phyloP scores from a whole-genome alignment of 225 moss, liverwort and hornwort genomes.

The Pleurozium schreberi region DNA sequence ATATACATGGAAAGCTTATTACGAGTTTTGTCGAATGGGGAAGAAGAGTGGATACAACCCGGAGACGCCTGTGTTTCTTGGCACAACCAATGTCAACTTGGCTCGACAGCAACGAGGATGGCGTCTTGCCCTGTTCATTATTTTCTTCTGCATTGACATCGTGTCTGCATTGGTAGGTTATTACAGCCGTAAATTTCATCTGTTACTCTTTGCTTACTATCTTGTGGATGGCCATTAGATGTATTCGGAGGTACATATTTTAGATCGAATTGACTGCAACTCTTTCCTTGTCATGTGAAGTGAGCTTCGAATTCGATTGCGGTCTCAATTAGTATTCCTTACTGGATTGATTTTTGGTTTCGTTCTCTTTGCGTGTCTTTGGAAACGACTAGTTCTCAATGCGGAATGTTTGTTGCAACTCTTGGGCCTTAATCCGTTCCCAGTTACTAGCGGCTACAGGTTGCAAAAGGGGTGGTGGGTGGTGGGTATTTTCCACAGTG shows the following conservation, averaged over 20 bases:
- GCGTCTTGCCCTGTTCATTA: conserved; percentile 35
- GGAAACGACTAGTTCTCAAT: background rate
- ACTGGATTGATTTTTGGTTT: background rate
- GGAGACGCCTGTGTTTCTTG: conserved; percentile 82
- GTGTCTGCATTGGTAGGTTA: conserved; percentile 29
- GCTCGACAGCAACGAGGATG: conserved; percentile 59
- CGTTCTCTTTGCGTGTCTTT: background rate
- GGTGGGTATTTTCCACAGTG: background rate
- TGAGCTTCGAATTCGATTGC: background rate
- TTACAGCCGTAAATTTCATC: background rate
- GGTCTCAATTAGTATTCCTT: background rate
- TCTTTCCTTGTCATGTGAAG: background rate
- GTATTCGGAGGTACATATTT: background rate
- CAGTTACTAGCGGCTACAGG: background rate
- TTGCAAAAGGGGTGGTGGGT: background rate
- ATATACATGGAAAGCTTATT: too few species aligned
- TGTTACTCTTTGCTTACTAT: background rate
- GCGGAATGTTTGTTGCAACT: background rate
- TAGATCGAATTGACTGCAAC: background rate
- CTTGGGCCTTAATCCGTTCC: background rate
- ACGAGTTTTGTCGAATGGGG: conserved; percentile 45
- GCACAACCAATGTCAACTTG: conserved; percentile 79
- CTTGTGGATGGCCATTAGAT: background rate
- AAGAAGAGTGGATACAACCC: conserved; percentile 85
- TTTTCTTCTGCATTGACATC: conserved; percentile 61